Percentiles rank a stretch among this genome's conserved stretches.
phyloP scores from a whole-genome alignment of 2,329 filamentous ascomycete genomes.

The Monilinia fructicola region DNA sequence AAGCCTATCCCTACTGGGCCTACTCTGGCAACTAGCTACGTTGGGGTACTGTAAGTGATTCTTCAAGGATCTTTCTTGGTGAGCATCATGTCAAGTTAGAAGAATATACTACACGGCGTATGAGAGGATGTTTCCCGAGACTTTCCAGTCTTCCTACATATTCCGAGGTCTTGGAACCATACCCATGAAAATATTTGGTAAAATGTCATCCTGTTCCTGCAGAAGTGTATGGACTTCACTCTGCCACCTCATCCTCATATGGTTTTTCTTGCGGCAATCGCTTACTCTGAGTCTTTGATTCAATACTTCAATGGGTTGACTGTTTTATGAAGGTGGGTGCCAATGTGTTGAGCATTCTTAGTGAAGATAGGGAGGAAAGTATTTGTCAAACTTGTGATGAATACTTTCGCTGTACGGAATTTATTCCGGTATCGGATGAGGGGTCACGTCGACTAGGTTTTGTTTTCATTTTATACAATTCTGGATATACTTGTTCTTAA shows the following conservation, averaged over 20 bases:
- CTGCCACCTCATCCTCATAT: conserved; percentile 4
- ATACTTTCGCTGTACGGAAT: background rate
- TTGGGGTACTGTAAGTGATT: background rate
- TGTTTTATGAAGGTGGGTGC: conserved; percentile 10
- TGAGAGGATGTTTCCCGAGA: background rate
- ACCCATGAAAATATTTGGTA: conserved; percentile 25
- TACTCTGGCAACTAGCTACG: too few relatives aligned
- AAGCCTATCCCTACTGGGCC: too few relatives aligned
- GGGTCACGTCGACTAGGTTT: background rate
- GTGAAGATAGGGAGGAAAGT: conserved; percentile 6
- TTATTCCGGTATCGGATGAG: conserved; percentile 15
- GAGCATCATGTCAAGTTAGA: background rate
- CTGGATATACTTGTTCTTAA: background rate
- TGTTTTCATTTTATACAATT: background rate
- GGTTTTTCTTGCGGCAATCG: conserved; percentile 10
- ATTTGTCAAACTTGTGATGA: conserved; percentile 18
- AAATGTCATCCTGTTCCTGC: conserved; percentile 18
- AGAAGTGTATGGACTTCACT: background rate
- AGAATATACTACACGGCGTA: background rate
- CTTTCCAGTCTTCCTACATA: conserved; percentile 12
- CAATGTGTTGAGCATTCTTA: conserved; percentile 5
- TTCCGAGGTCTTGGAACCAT: conserved; percentile 13
- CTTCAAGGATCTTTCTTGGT: background rate
- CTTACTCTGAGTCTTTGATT: background rate
- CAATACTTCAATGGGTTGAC: background rate